These are phyloP conservation scores for Diaporthe nobilis DNA, from an alignment of 2,329 filamentous ascomycete genomes.

Conservation along the genomic window DNA sequence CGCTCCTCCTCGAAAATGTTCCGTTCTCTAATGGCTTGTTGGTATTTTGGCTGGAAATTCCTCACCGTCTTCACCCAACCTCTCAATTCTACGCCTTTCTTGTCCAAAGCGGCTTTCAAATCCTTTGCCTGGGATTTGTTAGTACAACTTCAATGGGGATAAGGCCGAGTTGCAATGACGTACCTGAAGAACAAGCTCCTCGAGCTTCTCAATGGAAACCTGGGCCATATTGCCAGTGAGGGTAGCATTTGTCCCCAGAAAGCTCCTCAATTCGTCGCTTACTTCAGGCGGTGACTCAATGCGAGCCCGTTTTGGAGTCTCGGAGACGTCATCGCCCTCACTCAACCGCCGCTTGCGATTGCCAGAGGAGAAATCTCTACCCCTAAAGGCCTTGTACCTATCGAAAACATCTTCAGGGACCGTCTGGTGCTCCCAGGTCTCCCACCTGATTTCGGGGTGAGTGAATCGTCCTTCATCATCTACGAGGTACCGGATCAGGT, in stretches of 20 bases:
- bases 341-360: conserved; percentile 64
- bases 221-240: conserved; percentile 42
- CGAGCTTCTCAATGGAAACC: conserved; percentile 50
- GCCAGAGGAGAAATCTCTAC: conserved; percentile 46
- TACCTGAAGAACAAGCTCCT: conserved; percentile 57
- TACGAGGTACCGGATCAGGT: conserved; percentile 52
- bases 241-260: conserved; percentile 46
- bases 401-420: conserved; percentile 65
- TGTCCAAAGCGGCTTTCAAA: conserved; percentile 53
- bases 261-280: conserved; percentile 51
- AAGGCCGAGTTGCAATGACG: conserved; percentile 19
- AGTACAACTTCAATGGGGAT: conserved; percentile 8
- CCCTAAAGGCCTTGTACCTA: conserved; percentile 58
- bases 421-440: conserved; percentile 60
- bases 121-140: conserved; percentile 52
- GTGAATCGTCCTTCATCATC: conserved; percentile 41
- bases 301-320: conserved; percentile 50
- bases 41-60: conserved; percentile 62
- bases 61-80: conserved; percentile 61
- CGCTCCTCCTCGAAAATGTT: conserved; percentile 62
- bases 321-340: conserved; percentile 51
- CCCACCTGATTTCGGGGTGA: conserved; percentile 34
- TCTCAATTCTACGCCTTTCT: conserved; percentile 55
- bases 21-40: conserved; percentile 66
- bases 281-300: conserved; percentile 45